Evolutionary conservation across 768 basidiomycete species (phyloP).

Genomic region (Kondoa subrosea): DNA sequence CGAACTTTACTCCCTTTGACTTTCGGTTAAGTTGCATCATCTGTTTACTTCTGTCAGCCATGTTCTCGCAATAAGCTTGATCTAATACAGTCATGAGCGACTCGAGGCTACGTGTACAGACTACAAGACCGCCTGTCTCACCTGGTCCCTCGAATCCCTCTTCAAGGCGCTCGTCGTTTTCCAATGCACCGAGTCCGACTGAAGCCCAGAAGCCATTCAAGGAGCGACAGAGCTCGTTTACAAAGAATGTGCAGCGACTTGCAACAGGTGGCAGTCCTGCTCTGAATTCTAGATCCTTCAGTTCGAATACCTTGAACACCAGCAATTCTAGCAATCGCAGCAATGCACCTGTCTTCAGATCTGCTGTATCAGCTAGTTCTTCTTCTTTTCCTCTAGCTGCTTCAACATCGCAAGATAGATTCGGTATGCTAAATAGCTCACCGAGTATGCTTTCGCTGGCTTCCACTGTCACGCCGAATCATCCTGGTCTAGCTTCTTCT

Average conservation of each 20-base stretch:
- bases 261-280: neutral
- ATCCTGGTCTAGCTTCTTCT: neutral
- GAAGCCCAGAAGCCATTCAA: neutral
- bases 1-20: no score
- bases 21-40: neutral
- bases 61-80: neutral
- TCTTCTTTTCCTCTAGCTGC: neutral
- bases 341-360: no score
- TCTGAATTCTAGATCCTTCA: neutral
- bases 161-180: neutral
- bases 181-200: neutral
- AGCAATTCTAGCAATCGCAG: no score
- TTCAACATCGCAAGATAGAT: neutral
- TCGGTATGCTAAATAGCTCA: neutral
- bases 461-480: neutral
- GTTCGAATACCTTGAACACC: neutral
- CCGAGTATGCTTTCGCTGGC: neutral
- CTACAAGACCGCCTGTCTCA: neutral
- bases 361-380: neutral
- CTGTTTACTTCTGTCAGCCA: neutral
- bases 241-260: neutral
- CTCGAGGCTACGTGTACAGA: neutral
- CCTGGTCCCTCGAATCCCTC: neutral
- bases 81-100: no score
- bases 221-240: neutral